A percentile compares a stretch with the other conserved stretches of the same genome.
Evolutionary conservation across 352 stramenopile genomes (phyloP).

Genomic region (Pythium oligandrum): DNA sequence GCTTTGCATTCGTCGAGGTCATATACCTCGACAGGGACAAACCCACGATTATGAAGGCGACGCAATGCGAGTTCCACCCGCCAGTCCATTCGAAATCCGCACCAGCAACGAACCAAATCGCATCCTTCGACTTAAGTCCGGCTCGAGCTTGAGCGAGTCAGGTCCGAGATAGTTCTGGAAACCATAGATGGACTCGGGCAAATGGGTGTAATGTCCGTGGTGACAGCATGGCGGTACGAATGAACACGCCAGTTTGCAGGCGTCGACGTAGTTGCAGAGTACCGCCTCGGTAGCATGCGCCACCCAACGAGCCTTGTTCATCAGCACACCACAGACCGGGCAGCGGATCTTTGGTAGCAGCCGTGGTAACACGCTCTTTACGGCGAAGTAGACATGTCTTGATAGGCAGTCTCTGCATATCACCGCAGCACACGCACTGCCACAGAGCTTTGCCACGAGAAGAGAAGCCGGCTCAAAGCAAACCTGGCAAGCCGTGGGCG

Average conservation of each 20-base stretch:
- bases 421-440: constrained; percentile 19
- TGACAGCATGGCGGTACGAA: constrained; percentile 23
- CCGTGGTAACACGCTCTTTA: constrained; percentile 28
- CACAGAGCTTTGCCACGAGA: constrained; percentile 16
- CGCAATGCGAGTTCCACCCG: constrained; percentile 12
- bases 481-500: constrained; percentile 25
- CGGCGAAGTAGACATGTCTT: constrained; percentile 18
- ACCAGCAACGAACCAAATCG: constrained; percentile 15
- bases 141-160: too few species aligned
- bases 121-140: constrained; percentile 10
- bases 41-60: constrained; percentile 13
- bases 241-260: constrained; percentile 15
- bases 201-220: constrained; percentile 15
- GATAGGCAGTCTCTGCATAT: constrained; percentile 30
- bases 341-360: constrained; percentile 37
- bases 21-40: constrained; percentile 31
- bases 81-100: constrained; percentile 34
- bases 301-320: constrained; percentile 26
- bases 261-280: constrained; percentile 5
- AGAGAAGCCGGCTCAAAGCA: constrained; percentile 23
- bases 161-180: too few species aligned
- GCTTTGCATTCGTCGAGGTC: constrained; percentile 15
- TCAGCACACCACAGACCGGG: constrained; percentile 26
- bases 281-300: not conserved
- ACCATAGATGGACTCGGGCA: constrained; percentile 2